Conservation (phyloP, 805 yeast genomes). For the Kregervanrija pseudodelftensis region DNA sequence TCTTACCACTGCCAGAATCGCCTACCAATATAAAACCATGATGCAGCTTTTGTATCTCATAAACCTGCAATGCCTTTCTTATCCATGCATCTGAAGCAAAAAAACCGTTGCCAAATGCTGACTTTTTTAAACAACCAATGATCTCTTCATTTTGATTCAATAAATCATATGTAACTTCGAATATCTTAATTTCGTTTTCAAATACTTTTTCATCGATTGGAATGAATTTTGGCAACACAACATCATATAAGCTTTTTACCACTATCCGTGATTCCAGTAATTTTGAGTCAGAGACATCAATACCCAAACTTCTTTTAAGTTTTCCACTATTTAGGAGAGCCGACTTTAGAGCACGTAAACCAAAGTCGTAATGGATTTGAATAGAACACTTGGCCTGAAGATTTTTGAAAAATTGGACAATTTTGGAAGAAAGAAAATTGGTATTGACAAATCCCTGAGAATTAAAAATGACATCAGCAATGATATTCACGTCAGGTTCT, state of each 20-base stretch:
- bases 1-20: slow-evolving; percentile 66
- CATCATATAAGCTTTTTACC: slow-evolving; percentile 47
- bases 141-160: slow-evolving; percentile 19
- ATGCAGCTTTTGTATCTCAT: slow-evolving; percentile 52
- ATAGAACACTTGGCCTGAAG: slow-evolving; percentile 35
- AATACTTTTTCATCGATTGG: slow-evolving; percentile 43
- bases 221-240: slow-evolving; percentile 62
- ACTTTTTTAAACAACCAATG: slow-evolving; percentile 16
- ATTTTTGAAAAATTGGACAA: slow-evolving; percentile 48
- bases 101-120: slow-evolving; percentile 29
- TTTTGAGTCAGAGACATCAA: not conserved
- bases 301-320: slow-evolving; percentile 19
- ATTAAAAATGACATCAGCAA: slow-evolving; percentile 63
- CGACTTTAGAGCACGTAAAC: slow-evolving; percentile 72
- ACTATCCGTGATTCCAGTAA: slow-evolving; percentile 26
- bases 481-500: slow-evolving; percentile 59
- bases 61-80: slow-evolving; percentile 52
- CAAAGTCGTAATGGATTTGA: slow-evolving; percentile 86
- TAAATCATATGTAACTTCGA: slow-evolving; percentile 14
- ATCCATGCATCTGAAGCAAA: slow-evolving; percentile 36
- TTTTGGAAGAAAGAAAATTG: slow-evolving; percentile 31
- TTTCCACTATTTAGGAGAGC: slow-evolving; percentile 54
- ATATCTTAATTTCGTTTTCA: slow-evolving; percentile 16
- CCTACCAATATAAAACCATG: slow-evolving; percentile 85
- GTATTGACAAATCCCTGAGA: slow-evolving; percentile 64